phyloP scores from a whole-genome alignment of 2,329 filamentous ascomycete species.

The Aspergillaceae sp. region DNA sequence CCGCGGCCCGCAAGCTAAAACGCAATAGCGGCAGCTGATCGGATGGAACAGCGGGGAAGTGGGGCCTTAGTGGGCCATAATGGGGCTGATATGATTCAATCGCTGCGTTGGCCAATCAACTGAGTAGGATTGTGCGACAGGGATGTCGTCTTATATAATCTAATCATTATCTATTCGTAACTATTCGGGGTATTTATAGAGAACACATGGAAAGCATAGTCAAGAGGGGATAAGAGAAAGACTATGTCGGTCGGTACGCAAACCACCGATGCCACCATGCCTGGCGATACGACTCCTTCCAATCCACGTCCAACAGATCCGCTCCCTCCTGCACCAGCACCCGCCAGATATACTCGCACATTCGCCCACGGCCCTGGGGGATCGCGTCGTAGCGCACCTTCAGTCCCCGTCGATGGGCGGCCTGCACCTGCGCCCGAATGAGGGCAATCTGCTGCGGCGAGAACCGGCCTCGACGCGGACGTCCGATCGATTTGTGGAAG shows the following conservation, averaged over 20 bases:
- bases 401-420: conserved; percentile 11
- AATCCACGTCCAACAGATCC: conserved; percentile 14
- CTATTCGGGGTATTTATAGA: too few relatives aligned
- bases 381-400: conserved; percentile 9
- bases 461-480: conserved; percentile 10
- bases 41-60: not conserved
- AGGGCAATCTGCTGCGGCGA: conserved; percentile 11
- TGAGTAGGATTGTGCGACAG: too few relatives aligned
- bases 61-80: not conserved
- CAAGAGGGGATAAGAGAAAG: not conserved
- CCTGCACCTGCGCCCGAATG: conserved; percentile 10
- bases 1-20: too few relatives aligned
- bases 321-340: conserved; percentile 11
- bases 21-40: not conserved
- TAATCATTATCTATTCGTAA: too few relatives aligned
- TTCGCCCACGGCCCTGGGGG: conserved; percentile 2
- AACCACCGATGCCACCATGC: conserved; percentile 3
- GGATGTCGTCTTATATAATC: too few relatives aligned
- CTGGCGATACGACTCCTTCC: not conserved
- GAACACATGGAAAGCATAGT: too few relatives aligned
- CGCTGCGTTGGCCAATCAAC: too few relatives aligned
- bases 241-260: not conserved
- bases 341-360: conserved; percentile 8
- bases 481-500: conserved; percentile 8
- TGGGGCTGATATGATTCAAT: too few relatives aligned